Percentiles rank a stretch among this genome's conserved stretches.
These are phyloP conservation scores for Mycena pura DNA, from an alignment of 768 basidiomycete species.

Conservation along the genomic window DNA sequence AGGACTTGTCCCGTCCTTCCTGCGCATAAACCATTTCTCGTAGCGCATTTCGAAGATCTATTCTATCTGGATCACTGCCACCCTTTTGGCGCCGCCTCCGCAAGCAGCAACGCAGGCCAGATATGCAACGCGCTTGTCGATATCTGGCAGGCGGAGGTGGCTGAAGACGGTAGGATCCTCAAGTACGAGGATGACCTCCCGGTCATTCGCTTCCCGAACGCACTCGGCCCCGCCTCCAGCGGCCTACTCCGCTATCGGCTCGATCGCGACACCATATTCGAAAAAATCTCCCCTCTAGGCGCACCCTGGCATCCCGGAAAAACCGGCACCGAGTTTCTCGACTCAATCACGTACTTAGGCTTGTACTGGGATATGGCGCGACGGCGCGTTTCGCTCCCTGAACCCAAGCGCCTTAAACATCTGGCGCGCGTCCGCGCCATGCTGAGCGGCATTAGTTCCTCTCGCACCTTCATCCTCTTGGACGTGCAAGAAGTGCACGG, in stretches of 20 bases:
- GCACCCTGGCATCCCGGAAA: conserved; percentile 33
- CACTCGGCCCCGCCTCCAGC: not conserved
- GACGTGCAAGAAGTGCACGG: not conserved
- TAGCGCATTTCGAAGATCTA: not conserved
- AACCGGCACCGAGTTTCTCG: conserved; percentile 29
- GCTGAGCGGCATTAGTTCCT: not conserved
- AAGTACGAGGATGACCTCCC: conserved; percentile 28
- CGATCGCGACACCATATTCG: conserved; percentile 11
- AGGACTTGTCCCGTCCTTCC: conserved; percentile 17
- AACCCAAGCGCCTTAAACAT: conserved; percentile 34
- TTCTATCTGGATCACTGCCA: conserved; percentile 29
- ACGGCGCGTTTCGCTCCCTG: conserved; percentile 31
- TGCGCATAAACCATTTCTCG: conserved; percentile 18
- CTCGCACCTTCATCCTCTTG: not conserved
- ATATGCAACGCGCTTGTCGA: conserved; percentile 18
- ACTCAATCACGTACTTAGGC: conserved; percentile 32
- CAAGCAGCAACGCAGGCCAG: conserved; percentile 29
- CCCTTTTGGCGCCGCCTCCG: conserved; percentile 18
- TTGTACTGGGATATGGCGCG: conserved; percentile 30
- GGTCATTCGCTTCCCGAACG: not conserved
- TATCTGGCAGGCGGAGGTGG: not conserved
- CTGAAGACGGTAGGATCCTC: not conserved
- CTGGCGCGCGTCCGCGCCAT: conserved; percentile 2
- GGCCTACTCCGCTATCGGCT: conserved; percentile 17
- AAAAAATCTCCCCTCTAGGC: conserved; percentile 19